Percentiles rank a stretch among this genome's conserved stretches.
These are phyloP conservation scores for Neofusicoccum ribis DNA, from an alignment of 2,329 filamentous ascomycete species.

Conservation along the genomic window DNA sequence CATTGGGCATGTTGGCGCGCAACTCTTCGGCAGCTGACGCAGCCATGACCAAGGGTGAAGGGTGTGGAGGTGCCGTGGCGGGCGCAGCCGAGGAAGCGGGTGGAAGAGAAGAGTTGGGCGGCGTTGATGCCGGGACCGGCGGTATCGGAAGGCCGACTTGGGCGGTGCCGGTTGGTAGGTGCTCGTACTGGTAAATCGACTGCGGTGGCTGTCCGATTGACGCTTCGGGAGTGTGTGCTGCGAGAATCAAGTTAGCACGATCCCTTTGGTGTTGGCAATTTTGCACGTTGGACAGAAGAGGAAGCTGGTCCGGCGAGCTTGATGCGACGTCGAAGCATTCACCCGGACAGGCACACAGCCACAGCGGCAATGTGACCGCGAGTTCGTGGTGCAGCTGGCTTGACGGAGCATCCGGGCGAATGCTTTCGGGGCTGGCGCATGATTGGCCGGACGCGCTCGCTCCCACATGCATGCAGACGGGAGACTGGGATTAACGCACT, in stretches of 20 bases:
- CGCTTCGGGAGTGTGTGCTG: slow-evolving; percentile 1
- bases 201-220: slow-evolving; percentile 4
- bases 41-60: slow-evolving; percentile 39
- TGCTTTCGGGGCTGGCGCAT: not conserved
- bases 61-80: slow-evolving; percentile 37
- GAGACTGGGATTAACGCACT: slow-evolving; percentile 18
- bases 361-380: not conserved
- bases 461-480: not conserved
- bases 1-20: slow-evolving; percentile 33
- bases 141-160: slow-evolving; percentile 22
- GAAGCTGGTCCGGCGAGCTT: not conserved
- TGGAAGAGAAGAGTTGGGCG: slow-evolving; percentile 9
- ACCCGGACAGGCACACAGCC: not conserved
- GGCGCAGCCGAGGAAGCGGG: slow-evolving; percentile 26
- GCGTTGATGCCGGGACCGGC: slow-evolving; percentile 2
- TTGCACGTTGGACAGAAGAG: not conserved
- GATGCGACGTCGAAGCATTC: not conserved
- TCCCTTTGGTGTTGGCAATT: not conserved
- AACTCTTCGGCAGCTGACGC: slow-evolving; percentile 43
- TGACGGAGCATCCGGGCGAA: not conserved
- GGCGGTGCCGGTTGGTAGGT: slow-evolving; percentile 37
- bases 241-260: not conserved
- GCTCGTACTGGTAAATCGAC: slow-evolving; percentile 41
- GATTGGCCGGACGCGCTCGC: slow-evolving; percentile 12
- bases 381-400: not conserved